Evolutionary conservation across 306 rosid species (phyloP).

Genomic region (Cucumis sativus): DNA sequence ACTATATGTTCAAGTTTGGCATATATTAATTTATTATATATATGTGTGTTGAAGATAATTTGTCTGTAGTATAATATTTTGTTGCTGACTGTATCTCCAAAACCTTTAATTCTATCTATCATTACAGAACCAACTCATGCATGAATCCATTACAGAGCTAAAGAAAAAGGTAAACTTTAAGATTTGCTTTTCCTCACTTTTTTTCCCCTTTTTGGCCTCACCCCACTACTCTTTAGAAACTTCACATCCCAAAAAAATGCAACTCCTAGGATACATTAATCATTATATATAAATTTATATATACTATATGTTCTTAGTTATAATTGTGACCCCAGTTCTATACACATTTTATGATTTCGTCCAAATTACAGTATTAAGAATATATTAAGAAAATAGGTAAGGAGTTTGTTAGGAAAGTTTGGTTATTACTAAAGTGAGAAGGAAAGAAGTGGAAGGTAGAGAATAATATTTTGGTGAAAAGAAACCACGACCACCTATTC

Average conservation of each 20-base stretch:
- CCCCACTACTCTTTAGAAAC: background rate
- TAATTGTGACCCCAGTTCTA: too few relatives aligned
- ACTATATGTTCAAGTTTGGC: background rate
- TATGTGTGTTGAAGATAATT: background rate
- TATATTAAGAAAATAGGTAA: too few relatives aligned
- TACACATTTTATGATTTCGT: too few relatives aligned
- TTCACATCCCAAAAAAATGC: background rate
- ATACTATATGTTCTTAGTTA: too few relatives aligned
- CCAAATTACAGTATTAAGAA: too few relatives aligned
- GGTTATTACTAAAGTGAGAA: too few relatives aligned
- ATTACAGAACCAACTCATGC: conserved; percentile 70
- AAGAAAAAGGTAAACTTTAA: conserved; percentile 46
- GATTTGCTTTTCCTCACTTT: background rate
- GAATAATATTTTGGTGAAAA: too few relatives aligned
- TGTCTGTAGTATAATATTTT: background rate
- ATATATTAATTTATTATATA: too few relatives aligned
- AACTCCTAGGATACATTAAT: background rate
- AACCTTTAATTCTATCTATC: background rate
- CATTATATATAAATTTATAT: too few relatives aligned
- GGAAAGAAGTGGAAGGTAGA: too few relatives aligned
- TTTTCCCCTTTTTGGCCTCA: background rate
- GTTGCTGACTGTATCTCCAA: background rate
- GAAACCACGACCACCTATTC: too few relatives aligned
- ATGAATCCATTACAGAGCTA: conserved; percentile 65
- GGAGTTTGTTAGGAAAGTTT: too few relatives aligned